phyloP scores from a whole-genome alignment of 306 rosid genomes.

The Sicyos edulis region DNA sequence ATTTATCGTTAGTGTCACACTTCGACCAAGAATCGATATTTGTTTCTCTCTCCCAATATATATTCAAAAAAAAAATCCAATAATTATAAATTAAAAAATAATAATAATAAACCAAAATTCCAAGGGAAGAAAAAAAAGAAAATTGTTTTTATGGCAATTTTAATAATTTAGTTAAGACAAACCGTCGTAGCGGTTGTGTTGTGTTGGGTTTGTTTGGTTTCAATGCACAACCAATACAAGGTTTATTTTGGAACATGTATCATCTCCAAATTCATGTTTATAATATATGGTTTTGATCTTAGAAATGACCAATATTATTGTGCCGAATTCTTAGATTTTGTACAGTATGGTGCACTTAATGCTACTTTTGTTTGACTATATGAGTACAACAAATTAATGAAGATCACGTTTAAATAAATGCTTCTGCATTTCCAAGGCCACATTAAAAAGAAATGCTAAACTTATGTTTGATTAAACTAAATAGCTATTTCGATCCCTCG shows the following conservation, averaged over 20 bases:
- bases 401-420: too few relatives aligned
- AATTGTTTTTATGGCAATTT: background rate
- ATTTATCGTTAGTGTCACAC: too few relatives aligned
- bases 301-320: slow-evolving; percentile 1
- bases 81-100: too few relatives aligned
- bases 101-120: background rate
- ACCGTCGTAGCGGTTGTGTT: background rate
- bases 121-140: background rate
- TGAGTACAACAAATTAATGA: too few relatives aligned
- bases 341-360: background rate
- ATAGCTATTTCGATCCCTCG: too few relatives aligned
- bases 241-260: background rate
- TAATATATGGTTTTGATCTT: slow-evolving; percentile 10
- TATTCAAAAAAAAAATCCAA: too few relatives aligned
- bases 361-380: background rate
- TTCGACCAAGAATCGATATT: too few relatives aligned
- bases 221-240: background rate
- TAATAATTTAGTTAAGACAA: background rate
- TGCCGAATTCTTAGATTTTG: background rate
- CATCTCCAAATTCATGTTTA: background rate
- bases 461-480: too few relatives aligned
- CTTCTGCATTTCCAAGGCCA: too few relatives aligned
- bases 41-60: too few relatives aligned
- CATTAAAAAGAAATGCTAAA: too few relatives aligned
- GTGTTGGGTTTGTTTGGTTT: slow-evolving; percentile 1